Evolutionary conservation across 2,329 filamentous ascomycete species (phyloP), one percentile per base, ranked within the genome.

Genomic region (Ophiosphaerella korrae): DNA sequence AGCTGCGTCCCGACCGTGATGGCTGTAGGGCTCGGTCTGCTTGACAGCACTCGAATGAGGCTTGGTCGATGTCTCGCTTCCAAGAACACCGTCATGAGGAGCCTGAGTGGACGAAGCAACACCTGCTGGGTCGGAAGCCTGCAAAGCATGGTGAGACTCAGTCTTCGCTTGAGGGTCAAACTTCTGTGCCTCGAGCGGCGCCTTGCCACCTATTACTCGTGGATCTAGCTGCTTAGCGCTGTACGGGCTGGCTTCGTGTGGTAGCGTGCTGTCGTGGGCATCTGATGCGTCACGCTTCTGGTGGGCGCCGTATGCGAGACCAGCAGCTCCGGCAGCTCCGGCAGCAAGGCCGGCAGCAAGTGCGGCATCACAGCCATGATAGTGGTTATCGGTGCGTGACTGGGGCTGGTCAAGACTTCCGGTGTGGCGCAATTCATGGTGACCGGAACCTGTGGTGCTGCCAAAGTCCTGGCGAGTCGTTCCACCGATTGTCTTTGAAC

Each of bases 361-460:
- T 42, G 63, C 62, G 42, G 62, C 63, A 57, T 70, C 64, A 12
- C 64, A 62, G 9, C 62, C 66, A 14, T 60, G 48, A 29, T 67
- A 63, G 7, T 42, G 29, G n/a, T 52, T 53, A 16, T 42, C 31
- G 14, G 53, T 52, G 3, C 40, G 42, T 21, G 52, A 18, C 29
- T 40, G 35, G 2, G 53, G 51, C 9, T 55, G 35, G 4, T 60
- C 50, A 2, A 59, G 41, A n/a, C 53, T 52, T 6, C 56, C 53
- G 1, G 56, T 59, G 14, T 59, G 56, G 26, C 56, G 48, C 18
- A 59, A 18, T 34, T 56, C 56, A n/a, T 51, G 56, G 13, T 51
- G 52, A 7, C 36, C 36, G 67, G 53, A 3, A 56, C 57, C 18
- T 64, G 62, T 14, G 60, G 64, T 14, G 36, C 11, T 12, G 4